These are phyloP conservation scores for Poa pratensis DNA, from an alignment of 176 grass and related monocot species.

Conservation along the genomic window DNA sequence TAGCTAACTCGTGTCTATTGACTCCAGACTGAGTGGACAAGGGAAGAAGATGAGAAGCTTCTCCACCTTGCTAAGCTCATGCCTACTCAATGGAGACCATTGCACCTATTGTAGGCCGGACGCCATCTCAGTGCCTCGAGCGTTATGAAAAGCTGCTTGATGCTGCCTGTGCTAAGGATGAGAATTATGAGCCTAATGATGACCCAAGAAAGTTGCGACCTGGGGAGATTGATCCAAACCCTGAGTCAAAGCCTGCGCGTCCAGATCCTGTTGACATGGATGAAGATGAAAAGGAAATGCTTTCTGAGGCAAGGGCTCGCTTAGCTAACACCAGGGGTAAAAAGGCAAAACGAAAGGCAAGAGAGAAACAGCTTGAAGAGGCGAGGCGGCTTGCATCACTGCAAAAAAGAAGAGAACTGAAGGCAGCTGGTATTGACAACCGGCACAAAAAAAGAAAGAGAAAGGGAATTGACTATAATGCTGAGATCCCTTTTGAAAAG, in stretches of 20 bases:
- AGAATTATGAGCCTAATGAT: conserved; percentile 85
- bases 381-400: conserved; percentile 90
- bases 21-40: conserved; percentile 93
- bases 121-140: conserved; percentile 94
- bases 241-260: conserved; percentile 90
- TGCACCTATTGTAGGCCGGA: conserved; percentile 95
- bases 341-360: conserved; percentile 93
- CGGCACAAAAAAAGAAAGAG: conserved; percentile 78
- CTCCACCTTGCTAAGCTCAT: conserved; percentile 98
- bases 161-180: conserved; percentile 88
- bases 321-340: conserved; percentile 94
- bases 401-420: conserved; percentile 91
- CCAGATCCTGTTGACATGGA: conserved; percentile 99
- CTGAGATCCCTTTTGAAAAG: conserved; percentile 94
- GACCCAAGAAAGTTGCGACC: conserved; percentile 89
- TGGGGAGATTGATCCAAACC: conserved; percentile 94
- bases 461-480: conserved; percentile 93
- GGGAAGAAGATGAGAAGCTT: conserved; percentile 96
- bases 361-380: conserved; percentile 97
- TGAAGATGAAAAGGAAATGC: conserved; percentile 98
- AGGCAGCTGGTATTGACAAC: conserved; percentile 84
- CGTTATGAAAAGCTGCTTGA: conserved; percentile 93
- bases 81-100: conserved; percentile 97
- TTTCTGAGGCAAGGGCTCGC: conserved; percentile 89
- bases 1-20: conserved; percentile 37